A percentile compares a stretch with the other conserved stretches of the same genome.
Conservation (phyloP, 345 rosid genomes). For the Eucalyptus sp. region DNA sequence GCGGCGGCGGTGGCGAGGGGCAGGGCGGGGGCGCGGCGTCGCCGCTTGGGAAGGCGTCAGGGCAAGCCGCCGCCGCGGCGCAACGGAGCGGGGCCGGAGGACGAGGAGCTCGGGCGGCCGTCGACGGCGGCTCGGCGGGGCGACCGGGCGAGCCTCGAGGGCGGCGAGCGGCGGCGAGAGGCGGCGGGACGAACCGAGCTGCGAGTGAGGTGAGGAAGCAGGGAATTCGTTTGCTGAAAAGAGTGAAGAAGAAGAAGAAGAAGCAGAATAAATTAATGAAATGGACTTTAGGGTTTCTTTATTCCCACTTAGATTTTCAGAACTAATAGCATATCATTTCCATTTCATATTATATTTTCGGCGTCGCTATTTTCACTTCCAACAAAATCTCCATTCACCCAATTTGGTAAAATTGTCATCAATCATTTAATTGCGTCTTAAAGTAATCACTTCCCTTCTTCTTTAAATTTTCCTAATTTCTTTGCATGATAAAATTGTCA, state of each 20-base stretch:
- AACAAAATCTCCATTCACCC: rapidly evolving
- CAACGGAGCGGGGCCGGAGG: neutral
- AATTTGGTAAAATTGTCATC: neutral
- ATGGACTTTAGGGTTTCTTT: neutral
- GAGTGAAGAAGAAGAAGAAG: neutral
- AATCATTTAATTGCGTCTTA: neutral
- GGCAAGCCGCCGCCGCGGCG: neutral
- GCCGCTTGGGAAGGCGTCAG: neutral
- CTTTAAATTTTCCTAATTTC: neutral
- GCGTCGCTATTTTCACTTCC: neutral
- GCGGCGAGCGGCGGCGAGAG: neutral
- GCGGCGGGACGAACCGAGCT: neutral
- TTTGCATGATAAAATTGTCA: neutral
- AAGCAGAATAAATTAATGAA: neutral
- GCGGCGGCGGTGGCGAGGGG: neutral
- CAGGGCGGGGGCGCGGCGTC: neutral
- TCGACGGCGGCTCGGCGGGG: neutral
- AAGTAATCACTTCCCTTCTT: neutral
- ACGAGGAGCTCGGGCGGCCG: neutral
- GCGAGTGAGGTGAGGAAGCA: neutral
- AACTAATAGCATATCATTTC: neutral
- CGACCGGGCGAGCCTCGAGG: neutral
- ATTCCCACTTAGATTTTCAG: neutral
- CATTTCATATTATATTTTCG: neutral
- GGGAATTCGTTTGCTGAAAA: neutral